Base-by-base conservation (phyloP, 495 filamentous ascomycete genomes). In the Aspergillus avenaceus region DNA sequence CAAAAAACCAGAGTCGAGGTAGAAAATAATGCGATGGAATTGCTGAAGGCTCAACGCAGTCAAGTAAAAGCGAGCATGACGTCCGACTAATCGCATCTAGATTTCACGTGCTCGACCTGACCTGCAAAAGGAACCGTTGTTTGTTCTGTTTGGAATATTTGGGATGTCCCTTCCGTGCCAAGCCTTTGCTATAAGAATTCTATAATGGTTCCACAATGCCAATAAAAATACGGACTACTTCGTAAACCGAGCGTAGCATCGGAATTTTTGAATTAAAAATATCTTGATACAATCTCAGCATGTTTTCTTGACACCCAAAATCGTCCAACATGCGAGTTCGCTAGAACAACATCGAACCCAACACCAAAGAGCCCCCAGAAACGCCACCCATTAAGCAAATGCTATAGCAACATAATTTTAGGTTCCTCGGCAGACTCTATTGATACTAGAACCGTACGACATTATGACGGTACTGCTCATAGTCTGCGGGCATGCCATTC, bases 401-500 rank as follows among this genome's bases (percentile, higher is more conserved):
- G n/a, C n/a, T n/a, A n/a, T n/a, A n/a, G n/a, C n/a, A n/a, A n/a
- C n/a, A n/a, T n/a, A n/a, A n/a, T n/a, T n/a, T n/a, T n/a, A n/a
- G n/a, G n/a, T n/a, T n/a, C n/a, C n/a, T n/a, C n/a, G n/a, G n/a
- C n/a, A n/a, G n/a, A n/a, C n/a, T n/a, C n/a, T n/a, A n/a, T n/a
- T n/a, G n/a, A n/a, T n/a, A n/a, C n/a, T n/a, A n/a, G n/a, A n/a
- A n/a, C n/a, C n/a, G n/a, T n/a, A n/a, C n/a, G 56, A 73, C 66
- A 48, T 60, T 63, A 43, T 73, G 72, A 3, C 62, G 66, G 41
- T 72, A 67, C 6, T 55, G 58, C 2, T 74, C 70, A 31, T 56
- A 74, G 28, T 67, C 70, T 26, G 67, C 45, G 8, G 64, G 53
- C 61, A 74, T 66, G 47, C 81, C 78, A 50, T 79, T 77, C 82